phyloP scores from a whole-genome alignment of 768 basidiomycete genomes.

The Obba rivulosa region DNA sequence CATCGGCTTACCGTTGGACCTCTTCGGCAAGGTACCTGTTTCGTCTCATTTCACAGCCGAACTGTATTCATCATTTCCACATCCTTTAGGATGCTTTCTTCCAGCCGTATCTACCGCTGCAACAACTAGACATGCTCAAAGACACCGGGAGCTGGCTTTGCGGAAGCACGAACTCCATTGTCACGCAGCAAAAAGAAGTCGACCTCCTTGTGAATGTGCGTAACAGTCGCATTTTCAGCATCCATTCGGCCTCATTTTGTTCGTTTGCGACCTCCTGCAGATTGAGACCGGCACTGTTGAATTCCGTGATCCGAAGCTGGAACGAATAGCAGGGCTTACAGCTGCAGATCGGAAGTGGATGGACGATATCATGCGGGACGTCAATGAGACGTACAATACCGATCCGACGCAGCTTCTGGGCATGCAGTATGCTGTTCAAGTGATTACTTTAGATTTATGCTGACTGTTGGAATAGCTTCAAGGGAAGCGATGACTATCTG shows the following conservation, averaged over 20 bases:
- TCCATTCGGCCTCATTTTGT: not conserved
- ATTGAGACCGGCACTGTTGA: slow-evolving; percentile 84
- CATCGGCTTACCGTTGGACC: slow-evolving; percentile 86
- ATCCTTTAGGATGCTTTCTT: slow-evolving; percentile 78
- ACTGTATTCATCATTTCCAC: not conserved
- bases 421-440: slow-evolving; percentile 57
- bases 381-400: slow-evolving; percentile 73
- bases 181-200: slow-evolving; percentile 88
- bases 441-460: not conserved
- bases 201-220: slow-evolving; percentile 87
- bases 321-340: slow-evolving; percentile 74
- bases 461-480: slow-evolving; percentile 53
- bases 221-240: too few species aligned
- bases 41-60: too few species aligned
- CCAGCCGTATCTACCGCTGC: slow-evolving; percentile 94
- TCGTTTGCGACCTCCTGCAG: slow-evolving; percentile 35
- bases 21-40: slow-evolving; percentile 76
- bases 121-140: slow-evolving; percentile 86
- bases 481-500: slow-evolving; percentile 94
- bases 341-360: slow-evolving; percentile 97
- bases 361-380: slow-evolving; percentile 87
- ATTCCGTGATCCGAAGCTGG: slow-evolving; percentile 78
- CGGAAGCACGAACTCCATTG: slow-evolving; percentile 93
- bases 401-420: slow-evolving; percentile 50
- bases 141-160: slow-evolving; percentile 83